Percentiles rank a stretch among this genome's conserved stretches.
Evolutionary conservation across 2,329 filamentous ascomycete species (phyloP).

Genomic region (Phialophora macrospora): DNA sequence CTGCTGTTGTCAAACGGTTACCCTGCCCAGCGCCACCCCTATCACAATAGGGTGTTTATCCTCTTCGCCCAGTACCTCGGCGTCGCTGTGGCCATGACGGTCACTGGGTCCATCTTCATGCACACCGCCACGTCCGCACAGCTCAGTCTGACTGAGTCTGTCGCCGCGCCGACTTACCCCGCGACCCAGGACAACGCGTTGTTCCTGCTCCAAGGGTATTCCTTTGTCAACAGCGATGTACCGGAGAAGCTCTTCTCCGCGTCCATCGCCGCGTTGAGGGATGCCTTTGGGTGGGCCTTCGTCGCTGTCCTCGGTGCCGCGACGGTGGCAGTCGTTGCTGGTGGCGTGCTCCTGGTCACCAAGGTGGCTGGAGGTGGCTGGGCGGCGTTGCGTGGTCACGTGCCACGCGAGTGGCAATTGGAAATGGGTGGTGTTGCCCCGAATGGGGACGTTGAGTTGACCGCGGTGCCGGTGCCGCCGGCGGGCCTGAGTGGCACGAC

Average conservation of each 20-base stretch:
- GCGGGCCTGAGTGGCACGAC: too few species aligned
- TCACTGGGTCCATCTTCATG: conserved; percentile 31
- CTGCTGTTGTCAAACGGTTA: not conserved
- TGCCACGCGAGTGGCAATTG: conserved; percentile 16
- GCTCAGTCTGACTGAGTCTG: conserved; percentile 13
- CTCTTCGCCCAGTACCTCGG: conserved; percentile 29
- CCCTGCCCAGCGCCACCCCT: conserved; percentile 22
- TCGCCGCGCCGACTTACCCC: not conserved
- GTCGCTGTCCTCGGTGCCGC: not conserved
- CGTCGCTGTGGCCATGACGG: conserved; percentile 25
- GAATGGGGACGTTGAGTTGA: too few species aligned
- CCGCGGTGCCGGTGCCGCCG: too few species aligned
- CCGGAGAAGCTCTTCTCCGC: conserved; percentile 14
- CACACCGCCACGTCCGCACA: conserved; percentile 18
- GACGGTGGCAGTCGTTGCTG: not conserved
- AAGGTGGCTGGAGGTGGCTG: too few species aligned
- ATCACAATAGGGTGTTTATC: conserved; percentile 31
- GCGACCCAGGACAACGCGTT: conserved; percentile 23
- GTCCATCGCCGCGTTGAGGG: conserved; percentile 18
- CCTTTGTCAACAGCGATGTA: conserved; percentile 21
- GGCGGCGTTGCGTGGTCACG: not conserved
- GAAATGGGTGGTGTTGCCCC: not conserved
- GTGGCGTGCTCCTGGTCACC: too few species aligned
- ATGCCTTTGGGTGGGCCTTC: conserved; percentile 21
- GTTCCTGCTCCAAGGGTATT: conserved; percentile 30